These are phyloP conservation scores for Cladosporium sphaerospermum DNA, from an alignment of 2,329 filamentous ascomycete species.

Conservation along the genomic window DNA sequence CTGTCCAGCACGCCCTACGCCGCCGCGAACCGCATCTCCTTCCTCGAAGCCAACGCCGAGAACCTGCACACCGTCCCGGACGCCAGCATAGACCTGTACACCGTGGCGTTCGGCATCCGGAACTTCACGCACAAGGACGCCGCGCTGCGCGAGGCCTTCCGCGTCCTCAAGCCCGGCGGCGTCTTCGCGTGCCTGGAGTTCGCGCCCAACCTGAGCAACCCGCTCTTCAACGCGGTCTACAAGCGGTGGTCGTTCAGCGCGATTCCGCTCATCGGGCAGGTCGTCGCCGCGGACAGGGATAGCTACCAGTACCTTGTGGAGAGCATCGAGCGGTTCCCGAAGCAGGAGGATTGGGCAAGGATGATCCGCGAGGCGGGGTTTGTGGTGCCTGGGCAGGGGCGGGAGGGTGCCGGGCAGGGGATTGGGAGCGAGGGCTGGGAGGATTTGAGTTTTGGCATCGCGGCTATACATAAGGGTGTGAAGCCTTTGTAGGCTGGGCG, in stretches of 20 bases:
- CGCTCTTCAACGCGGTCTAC: slow-evolving; percentile 76
- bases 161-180: slow-evolving; percentile 87
- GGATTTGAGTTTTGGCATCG: slow-evolving; percentile 85
- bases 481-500: slow-evolving; percentile 55
- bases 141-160: slow-evolving; percentile 74
- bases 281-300: slow-evolving; percentile 88
- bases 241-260: slow-evolving; percentile 94
- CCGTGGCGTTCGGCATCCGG: slow-evolving; percentile 92
- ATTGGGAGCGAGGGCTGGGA: slow-evolving; percentile 58
- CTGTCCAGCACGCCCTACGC: slow-evolving; percentile 58
- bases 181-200: slow-evolving; percentile 97
- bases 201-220: slow-evolving; percentile 67
- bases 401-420: slow-evolving; percentile 21
- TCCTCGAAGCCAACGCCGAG: slow-evolving; percentile 89
- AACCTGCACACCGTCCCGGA: slow-evolving; percentile 59
- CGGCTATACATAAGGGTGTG: slow-evolving; percentile 92
- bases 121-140: slow-evolving; percentile 91
- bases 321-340: slow-evolving; percentile 91
- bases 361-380: slow-evolving; percentile 87
- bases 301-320: slow-evolving; percentile 98
- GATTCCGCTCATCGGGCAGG: slow-evolving; percentile 89
- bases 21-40: slow-evolving; percentile 51
- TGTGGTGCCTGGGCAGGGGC: slow-evolving; percentile 51
- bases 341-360: slow-evolving; percentile 71
- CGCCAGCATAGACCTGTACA: slow-evolving; percentile 84